Percentiles rank a stretch among this genome's conserved stretches.
Evolutionary conservation across 176 grass and related monocot species (phyloP).

Genomic region (Dendrocalamus sinicus): DNA sequence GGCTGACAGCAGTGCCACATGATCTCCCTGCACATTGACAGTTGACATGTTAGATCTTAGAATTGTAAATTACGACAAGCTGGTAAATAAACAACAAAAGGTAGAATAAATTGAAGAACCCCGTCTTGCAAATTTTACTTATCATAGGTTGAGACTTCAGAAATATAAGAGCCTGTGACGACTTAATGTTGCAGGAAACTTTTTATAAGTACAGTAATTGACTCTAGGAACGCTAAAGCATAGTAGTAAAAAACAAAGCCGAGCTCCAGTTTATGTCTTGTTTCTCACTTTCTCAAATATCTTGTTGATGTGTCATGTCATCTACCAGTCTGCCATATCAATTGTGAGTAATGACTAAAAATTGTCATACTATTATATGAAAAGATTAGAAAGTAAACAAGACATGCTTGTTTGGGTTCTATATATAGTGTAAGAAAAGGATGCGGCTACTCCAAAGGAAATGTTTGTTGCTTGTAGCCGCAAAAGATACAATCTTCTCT

Average conservation of each 20-base stretch:
- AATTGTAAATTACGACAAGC: conserved; percentile 20
- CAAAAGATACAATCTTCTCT: conserved; percentile 16
- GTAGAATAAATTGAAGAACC: not conserved
- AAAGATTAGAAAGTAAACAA: conserved; percentile 10
- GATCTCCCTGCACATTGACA: conserved; percentile 72
- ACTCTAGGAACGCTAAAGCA: not conserved
- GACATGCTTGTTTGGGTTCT: conserved; percentile 6
- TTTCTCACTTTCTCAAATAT: conserved; percentile 29
- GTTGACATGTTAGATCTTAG: conserved; percentile 30
- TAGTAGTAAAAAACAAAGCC: not conserved
- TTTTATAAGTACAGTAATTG: not conserved
- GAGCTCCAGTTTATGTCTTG: not conserved
- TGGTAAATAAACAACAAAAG: conserved; percentile 21
- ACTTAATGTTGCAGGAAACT: not conserved
- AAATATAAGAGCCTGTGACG: conserved; percentile 19
- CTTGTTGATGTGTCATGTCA: conserved; percentile 27
- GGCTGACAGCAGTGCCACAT: conserved; percentile 85
- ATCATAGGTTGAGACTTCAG: not conserved
- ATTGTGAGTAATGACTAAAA: conserved; percentile 1
- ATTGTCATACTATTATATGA: not conserved
- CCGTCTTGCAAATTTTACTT: not conserved
- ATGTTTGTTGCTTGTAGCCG: conserved; percentile 7
- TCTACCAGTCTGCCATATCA: conserved; percentile 3
- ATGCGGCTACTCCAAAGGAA: not conserved
- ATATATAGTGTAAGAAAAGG: no score